Evolutionary conservation across 345 rosid genomes (phyloP), one percentile per base, ranked within the genome.

Genomic region (Ricinus communis): DNA sequence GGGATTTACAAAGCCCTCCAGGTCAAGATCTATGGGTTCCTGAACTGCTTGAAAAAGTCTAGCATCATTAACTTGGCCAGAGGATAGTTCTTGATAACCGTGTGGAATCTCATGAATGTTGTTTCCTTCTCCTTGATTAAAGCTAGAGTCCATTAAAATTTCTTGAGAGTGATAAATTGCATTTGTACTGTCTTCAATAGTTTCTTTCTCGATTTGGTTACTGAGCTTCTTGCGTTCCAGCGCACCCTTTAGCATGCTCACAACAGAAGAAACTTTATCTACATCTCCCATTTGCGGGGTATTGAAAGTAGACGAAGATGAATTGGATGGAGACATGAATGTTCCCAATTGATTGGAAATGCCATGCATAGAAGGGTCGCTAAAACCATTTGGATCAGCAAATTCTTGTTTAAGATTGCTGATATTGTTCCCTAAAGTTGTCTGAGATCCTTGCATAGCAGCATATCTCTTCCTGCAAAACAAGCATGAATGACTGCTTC

Each of bases 191-290:
- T 74, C 93, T 56, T 82, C 83, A 30, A 59, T 61, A 49, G 73
- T 66, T 61, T 80, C 85, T 64, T 76, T 81, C 69, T 77, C 84
- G 6, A 73, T 71, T 40, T 77, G 89, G 75, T 66, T 83, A n/a
- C 72, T 72, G 7, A 83, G 82, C 77, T 81, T 87, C 71, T 84
- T 89, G 69, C 87, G 78, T 57, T 87, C 86, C 31, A 89, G 75
- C 1, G 90, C 85, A 40, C 87, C 90, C 86, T 85, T 89, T 22
- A 89, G 80, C 91, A 87, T 84, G 81, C 74, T 85, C 27, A 89
- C 94, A 73, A 89, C 88, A 38, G 88, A 85, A 58, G 91, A 87
- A 52, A 89, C 82, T 38, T 74, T 80, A 62, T 84, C 94, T 19
- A 66, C 60, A 64, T 71, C 81, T 14, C 75, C 82, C 28, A 65